phyloP scores from a whole-genome alignment of 768 basidiomycete species.

The Aureoboletus auriporus region DNA sequence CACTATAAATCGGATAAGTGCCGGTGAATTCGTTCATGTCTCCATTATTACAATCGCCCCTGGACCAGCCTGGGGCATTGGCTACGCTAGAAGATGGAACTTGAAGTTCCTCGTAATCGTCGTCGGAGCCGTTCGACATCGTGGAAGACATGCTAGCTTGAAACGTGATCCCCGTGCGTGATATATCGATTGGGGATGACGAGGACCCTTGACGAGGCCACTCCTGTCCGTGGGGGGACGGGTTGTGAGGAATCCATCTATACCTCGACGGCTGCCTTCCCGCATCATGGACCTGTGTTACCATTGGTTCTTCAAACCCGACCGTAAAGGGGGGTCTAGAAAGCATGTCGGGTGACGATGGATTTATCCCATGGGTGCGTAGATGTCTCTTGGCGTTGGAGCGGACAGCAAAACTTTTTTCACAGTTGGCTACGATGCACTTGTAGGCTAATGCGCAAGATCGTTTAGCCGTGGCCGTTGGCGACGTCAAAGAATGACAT shows the following conservation, averaged over 20 bases:
- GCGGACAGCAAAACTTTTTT: constrained; percentile 68
- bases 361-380: constrained; percentile 63
- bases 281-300: constrained; percentile 39
- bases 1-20: constrained; percentile 10
- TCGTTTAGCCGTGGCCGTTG: constrained; percentile 4
- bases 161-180: constrained; percentile 31
- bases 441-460: constrained; percentile 19
- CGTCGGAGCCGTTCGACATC: constrained; percentile 28
- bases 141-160: constrained; percentile 35
- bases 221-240: constrained; percentile 26
- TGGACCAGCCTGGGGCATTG: constrained; percentile 26
- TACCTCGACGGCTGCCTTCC: constrained; percentile 34
- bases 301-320: constrained; percentile 44
- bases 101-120: constrained; percentile 31
- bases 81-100: constrained; percentile 24
- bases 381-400: constrained; percentile 81
- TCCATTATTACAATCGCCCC: constrained; percentile 21
- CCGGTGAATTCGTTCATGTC: constrained; percentile 11
- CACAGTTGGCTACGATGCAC: constrained; percentile 59
- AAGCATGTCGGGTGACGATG: constrained; percentile 17
- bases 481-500: constrained; percentile 15
- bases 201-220: constrained; percentile 20
- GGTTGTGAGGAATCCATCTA: constrained; percentile 41
- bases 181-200: constrained; percentile 5
- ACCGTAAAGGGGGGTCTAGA: constrained; percentile 31